phyloP scores from a whole-genome alignment of 495 filamentous ascomycete species.

The Aspergillus cristatus region DNA sequence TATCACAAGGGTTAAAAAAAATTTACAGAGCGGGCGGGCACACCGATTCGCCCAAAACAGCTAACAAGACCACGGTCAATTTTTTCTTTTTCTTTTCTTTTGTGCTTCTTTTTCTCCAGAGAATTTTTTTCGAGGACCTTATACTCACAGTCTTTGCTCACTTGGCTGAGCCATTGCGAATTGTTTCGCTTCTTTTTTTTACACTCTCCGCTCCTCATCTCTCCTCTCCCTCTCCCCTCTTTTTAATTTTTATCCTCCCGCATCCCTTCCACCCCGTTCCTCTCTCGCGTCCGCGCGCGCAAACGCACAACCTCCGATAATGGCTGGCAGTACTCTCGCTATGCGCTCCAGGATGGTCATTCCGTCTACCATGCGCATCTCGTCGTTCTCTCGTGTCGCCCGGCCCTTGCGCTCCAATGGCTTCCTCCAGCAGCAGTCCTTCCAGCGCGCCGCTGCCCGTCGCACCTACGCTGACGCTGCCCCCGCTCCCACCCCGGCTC shows the following conservation, averaged over 20 bases:
- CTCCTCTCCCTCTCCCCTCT: conserved; percentile 9
- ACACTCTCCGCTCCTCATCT: conserved; percentile 7
- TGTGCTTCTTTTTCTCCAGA: conserved; percentile 7
- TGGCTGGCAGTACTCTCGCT: conserved; percentile 35
- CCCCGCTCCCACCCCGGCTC: conserved; percentile 22
- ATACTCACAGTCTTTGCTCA: background rate
- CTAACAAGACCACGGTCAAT: conserved; percentile 13
- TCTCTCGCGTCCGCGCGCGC: conserved; percentile 3
- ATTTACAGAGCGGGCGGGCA: no score
- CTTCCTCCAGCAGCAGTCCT: conserved; percentile 14
- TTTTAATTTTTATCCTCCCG: no score
- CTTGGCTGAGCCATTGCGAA: background rate
- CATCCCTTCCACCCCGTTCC: conserved; percentile 8
- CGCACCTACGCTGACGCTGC: conserved; percentile 36
- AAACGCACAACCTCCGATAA: conserved; percentile 17
- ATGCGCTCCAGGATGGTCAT: conserved; percentile 25
- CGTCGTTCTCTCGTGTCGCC: conserved; percentile 32
- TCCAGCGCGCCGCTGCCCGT: conserved; percentile 27
- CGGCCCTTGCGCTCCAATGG: conserved; percentile 17
- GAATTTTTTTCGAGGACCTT: conserved; percentile 1
- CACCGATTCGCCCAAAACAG: conserved; percentile 41
- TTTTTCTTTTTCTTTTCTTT: conserved; percentile 18
- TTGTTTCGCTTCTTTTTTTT: conserved; percentile 6
- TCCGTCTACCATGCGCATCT: conserved; percentile 29
- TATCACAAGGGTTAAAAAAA: conserved; percentile 1